phyloP scores from a whole-genome alignment of 768 basidiomycete species.

The Termitomyces bulborhizus region DNA sequence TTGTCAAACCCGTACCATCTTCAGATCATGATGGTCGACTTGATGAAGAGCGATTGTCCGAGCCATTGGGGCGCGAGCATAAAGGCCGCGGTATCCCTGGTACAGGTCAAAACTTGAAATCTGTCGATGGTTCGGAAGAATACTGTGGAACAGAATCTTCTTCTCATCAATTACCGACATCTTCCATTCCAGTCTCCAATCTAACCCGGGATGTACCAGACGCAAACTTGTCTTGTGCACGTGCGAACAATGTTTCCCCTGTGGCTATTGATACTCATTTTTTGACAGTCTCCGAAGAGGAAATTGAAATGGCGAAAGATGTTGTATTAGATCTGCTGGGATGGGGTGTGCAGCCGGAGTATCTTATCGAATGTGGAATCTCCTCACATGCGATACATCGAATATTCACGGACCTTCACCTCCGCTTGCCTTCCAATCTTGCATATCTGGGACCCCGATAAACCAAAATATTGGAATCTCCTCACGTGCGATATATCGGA shows the following conservation, averaged over 20 bases:
- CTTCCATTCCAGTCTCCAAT: not conserved
- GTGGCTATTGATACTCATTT: not conserved
- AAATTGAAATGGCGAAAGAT: conserved; percentile 36
- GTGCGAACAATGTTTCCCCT: not conserved
- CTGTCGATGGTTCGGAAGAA: not conserved
- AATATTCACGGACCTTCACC: conserved; percentile 37
- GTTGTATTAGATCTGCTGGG: conserved; percentile 51
- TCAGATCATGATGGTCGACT: not conserved
- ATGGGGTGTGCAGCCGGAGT: conserved; percentile 46
- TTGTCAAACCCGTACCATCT: not conserved
- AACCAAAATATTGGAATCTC: not conserved
- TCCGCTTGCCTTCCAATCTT: conserved; percentile 20
- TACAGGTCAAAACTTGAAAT: not conserved
- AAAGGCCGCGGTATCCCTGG: not conserved
- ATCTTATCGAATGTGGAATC: conserved; percentile 38
- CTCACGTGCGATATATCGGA: no score
- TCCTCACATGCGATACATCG: conserved; percentile 29
- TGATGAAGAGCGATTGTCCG: not conserved
- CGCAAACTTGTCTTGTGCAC: not conserved
- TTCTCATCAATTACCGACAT: not conserved
- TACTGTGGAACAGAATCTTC: not conserved
- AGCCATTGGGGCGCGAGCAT: no score
- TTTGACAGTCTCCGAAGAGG: conserved; percentile 31
- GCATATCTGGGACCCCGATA: conserved; percentile 12
- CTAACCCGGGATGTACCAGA: not conserved